Evolutionary conservation across 2,329 filamentous ascomycete genomes (phyloP).

Genomic region (Spiromastix sp.): DNA sequence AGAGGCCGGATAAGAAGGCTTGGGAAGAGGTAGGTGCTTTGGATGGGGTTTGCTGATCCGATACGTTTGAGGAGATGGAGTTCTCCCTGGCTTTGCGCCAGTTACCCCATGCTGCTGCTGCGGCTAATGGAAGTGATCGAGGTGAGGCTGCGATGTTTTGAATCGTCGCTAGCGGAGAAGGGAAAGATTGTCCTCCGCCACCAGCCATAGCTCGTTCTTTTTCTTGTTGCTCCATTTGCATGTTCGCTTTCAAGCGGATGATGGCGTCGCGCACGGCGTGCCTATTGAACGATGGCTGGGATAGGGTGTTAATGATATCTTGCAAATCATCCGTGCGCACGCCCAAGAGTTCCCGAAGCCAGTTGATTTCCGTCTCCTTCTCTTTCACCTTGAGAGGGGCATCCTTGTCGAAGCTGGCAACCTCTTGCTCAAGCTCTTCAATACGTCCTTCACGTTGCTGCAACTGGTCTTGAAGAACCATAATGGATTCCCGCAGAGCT

Average conservation of each 20-base stretch:
- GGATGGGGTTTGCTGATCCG: conserved; percentile 46
- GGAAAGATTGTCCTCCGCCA: conserved; percentile 52
- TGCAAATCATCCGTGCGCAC: conserved; percentile 85
- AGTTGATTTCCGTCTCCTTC: conserved; percentile 85
- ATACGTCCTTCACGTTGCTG: conserved; percentile 87
- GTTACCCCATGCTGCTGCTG: conserved; percentile 94
- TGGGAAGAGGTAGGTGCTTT: conserved; percentile 44
- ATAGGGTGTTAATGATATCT: conserved; percentile 76
- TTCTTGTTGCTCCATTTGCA: conserved; percentile 97
- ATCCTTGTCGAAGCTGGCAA: conserved; percentile 62
- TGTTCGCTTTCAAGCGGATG: conserved; percentile 83
- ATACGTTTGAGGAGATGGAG: conserved; percentile 29
- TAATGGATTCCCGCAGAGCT: conserved; percentile 87
- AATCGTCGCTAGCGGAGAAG: conserved; percentile 66
- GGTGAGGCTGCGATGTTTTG: conserved; percentile 70
- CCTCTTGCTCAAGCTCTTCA: conserved; percentile 68
- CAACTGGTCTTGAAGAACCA: conserved; percentile 91
- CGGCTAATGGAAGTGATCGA: conserved; percentile 64
- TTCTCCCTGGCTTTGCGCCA: conserved; percentile 66
- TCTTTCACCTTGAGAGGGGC: conserved; percentile 76
- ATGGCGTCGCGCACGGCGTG: conserved; percentile 77
- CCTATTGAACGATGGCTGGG: conserved; percentile 63
- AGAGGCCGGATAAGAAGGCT: conserved; percentile 63
- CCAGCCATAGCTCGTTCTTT: conserved; percentile 73
- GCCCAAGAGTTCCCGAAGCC: conserved; percentile 85